Evolutionary conservation across 306 rosid species (phyloP), one percentile per base, ranked within the genome.

Genomic region (Neltuma alba): DNA sequence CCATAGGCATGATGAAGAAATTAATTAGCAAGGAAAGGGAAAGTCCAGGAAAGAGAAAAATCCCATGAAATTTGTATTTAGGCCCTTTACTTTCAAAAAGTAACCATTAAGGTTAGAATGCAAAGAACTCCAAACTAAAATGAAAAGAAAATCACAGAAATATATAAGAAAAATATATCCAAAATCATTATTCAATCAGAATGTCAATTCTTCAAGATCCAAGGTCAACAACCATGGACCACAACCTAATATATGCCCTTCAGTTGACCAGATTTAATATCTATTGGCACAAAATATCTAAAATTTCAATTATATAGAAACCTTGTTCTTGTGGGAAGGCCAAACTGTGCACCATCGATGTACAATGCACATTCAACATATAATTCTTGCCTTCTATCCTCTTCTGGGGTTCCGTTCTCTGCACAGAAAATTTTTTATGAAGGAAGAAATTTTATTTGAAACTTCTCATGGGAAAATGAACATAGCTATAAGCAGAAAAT

Each of bases 311-410:
- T 12, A 30, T 36, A 23, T 28, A 34, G 52, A 76, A 86, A 95
- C 98, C 99, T 93, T 27, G 99, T 93, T 89, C 94, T 87, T 0
- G 91, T 92, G 41, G 99, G 93, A 66, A 91, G 92, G 67, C 99
- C 99, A 86, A 93, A 92, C 14, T 90, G 98, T 76, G 98, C 96
- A 27, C 99, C 99, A 78, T 95, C 97, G 71, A 95, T 88, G 63
- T 86, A 87, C 84, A 95, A 80, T 0, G 96, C 93, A 72, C 97
- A 93, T 90, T 93, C 99, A 73, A 93, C 99, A 38, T 86, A 91
- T 40, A 95, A 84, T 88, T 95, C 99, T 1, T 87, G 82, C 28
- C 58, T 89, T 86, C 89, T 87, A 81, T 90, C 95, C 74, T 90
- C 98, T 1, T 89, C 16, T 2, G 89, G 71, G 13, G 85, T 77